Evolutionary conservation across 805 yeast species (phyloP), one percentile per base, ranked within the genome.

Genomic region (Starmerella lactis-condensi): DNA sequence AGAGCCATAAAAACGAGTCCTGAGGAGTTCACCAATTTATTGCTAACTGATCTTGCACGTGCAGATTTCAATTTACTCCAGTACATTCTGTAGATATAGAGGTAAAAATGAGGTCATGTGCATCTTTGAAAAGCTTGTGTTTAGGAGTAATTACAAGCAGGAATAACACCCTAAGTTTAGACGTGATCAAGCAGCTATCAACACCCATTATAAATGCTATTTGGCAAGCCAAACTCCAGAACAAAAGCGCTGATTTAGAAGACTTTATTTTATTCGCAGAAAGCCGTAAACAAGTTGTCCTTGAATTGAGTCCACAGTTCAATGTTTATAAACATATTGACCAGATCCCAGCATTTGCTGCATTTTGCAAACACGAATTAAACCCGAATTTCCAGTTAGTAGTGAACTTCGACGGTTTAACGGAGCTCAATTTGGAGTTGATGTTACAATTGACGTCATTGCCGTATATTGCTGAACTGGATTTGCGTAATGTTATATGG

Each of bases 401-500:
- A 11, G 6, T 23, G 16, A 14, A 14, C 12, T 14, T 6, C 26
- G 8, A 10, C 6, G 26, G 12, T 11, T 7, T 6, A 14, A 16
- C 14, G 6, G 16, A 23, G 8, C 6, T 23, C 12, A 6, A 10
- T 7, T 11, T 23, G 9, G 12, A 23, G 12, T 16, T 6, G 8
- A 11, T 23, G 6, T 12, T 10, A 11, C 9, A 6, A 7, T 11
- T 23, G 12, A 14, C 14, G 9, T 23, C 26, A 7, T 8, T 26
- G 6, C 29, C 29, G 9, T 10, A 12, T 6, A 17, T 26, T 12
- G 17, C 9, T 9, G 29, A 26, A 15, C 31, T 39, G 11, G 43
- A 39, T 20, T 22, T 39, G 22, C 33, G 41, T 6, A 15, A 11
- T 3, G 35, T 27, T 1, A 7, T 6, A 5, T 39, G 43, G 43